A percentile compares a stretch with the other conserved stretches of the same genome.
phyloP scores from a whole-genome alignment of 2,329 filamentous ascomycete species.

The Alternaria hordeiaustralica region DNA sequence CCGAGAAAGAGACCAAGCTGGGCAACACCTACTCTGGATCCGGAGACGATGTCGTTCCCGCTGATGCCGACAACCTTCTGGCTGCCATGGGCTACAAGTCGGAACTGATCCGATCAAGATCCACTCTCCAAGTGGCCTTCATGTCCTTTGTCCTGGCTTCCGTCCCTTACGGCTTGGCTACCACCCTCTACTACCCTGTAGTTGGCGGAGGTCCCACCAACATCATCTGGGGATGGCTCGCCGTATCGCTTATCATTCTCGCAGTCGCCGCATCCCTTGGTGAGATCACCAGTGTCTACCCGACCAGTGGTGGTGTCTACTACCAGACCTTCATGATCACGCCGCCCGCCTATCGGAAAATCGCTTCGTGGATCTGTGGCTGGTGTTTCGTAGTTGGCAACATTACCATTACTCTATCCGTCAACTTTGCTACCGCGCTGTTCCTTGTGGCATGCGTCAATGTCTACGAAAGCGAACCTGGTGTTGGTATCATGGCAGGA shows the following conservation, averaged over 20 bases:
- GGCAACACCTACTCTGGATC: constrained; percentile 28
- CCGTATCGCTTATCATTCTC: constrained; percentile 71
- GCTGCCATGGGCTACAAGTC: constrained; percentile 71
- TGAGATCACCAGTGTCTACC: constrained; percentile 78
- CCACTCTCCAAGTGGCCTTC: constrained; percentile 73
- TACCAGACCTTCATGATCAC: constrained; percentile 81
- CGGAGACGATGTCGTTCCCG: constrained; percentile 31
- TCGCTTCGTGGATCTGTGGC: constrained; percentile 74
- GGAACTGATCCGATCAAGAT: constrained; percentile 69
- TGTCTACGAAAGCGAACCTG: constrained; percentile 58
- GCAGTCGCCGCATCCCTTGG: constrained; percentile 72
- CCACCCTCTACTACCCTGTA: constrained; percentile 72
- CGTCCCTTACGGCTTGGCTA: constrained; percentile 75
- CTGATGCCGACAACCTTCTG: constrained; percentile 67
- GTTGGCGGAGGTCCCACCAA: constrained; percentile 70
- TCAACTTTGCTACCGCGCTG: constrained; percentile 73
- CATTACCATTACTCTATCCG: constrained; percentile 81
- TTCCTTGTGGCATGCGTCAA: constrained; percentile 64
- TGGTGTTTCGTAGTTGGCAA: constrained; percentile 82
- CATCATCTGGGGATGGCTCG: constrained; percentile 76
- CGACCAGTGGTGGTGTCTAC: constrained; percentile 79
- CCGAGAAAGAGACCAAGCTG: constrained; percentile 38
- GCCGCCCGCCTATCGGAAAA: constrained; percentile 64
- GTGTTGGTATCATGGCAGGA: constrained; percentile 54
- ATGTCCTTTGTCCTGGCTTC: constrained; percentile 79